A percentile compares a stretch with the other conserved stretches of the same genome.
Conservation (phyloP, 768 basidiomycete genomes). For the Calocybe cyanea region DNA sequence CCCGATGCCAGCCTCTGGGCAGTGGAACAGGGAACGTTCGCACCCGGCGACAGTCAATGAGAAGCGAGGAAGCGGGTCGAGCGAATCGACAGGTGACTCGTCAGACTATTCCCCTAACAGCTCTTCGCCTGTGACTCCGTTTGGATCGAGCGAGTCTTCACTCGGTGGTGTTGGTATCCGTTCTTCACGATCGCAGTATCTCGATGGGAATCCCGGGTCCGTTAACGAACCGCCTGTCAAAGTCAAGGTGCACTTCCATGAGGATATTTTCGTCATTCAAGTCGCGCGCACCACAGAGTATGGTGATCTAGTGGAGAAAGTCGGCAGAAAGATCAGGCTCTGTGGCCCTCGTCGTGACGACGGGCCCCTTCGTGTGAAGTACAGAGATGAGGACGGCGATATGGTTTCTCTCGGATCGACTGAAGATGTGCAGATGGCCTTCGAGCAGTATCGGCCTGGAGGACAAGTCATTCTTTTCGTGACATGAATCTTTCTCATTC, state of each 20-base stretch:
- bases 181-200: constrained; percentile 51
- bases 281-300: constrained; percentile 79
- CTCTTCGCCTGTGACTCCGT: constrained; percentile 85
- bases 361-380: constrained; percentile 81
- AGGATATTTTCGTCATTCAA: constrained; percentile 94
- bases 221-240: constrained; percentile 54
- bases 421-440: constrained; percentile 93
- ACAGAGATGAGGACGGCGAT: constrained; percentile 91
- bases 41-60: constrained; percentile 37
- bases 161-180: constrained; percentile 55
- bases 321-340: constrained; percentile 88
- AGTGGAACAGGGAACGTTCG: constrained; percentile 44
- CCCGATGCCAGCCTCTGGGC: constrained; percentile 30
- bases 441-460: constrained; percentile 78
- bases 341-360: constrained; percentile 82
- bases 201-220: constrained; percentile 24
- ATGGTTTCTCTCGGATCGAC: constrained; percentile 84
- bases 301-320: constrained; percentile 81
- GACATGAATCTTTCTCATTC: constrained; percentile 40
- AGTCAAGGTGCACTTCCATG: constrained; percentile 92
- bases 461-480: constrained; percentile 81
- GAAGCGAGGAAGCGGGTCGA: constrained; percentile 83
- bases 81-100: constrained; percentile 70
- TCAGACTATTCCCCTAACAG: constrained; percentile 85
- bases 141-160: constrained; percentile 86